Evolutionary conservation across 1,139 yeast species (phyloP), one percentile per base, ranked within the genome.

Genomic region (Williopsis jadinii): DNA sequence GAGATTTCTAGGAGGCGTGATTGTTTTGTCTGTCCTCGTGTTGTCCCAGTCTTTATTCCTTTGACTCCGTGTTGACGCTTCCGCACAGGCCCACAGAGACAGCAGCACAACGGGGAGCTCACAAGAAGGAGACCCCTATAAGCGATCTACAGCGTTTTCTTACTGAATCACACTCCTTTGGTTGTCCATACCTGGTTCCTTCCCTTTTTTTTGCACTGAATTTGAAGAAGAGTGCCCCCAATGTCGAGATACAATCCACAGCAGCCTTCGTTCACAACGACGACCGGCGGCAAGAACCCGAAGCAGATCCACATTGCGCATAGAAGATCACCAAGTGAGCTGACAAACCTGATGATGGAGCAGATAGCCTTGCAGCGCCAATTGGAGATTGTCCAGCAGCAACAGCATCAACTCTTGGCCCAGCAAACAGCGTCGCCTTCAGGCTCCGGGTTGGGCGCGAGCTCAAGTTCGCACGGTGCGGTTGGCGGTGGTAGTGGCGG

Each of bases 281-380:
- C 64, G 9, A 65, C 67, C 5, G 65, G 64, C 13, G 65, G 68
- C 19, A 64, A 62, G 46, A 66, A 67, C 43, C 78, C 78, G 19
- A 70, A 67, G 48, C 72, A 71, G 41, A 64, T 90, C 50, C 95
- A 87, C 64, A 88, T 90, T 52, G 97, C 97, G 26, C 97, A 90
- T 59, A 75, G 97, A 57, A 75, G 96, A 47, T 84, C 97, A 5
- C 97, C 97, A 24, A 80, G 92, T 52, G 98, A 92, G 61, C 72
- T 92, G 61, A 90, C 97, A n/a, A 85, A 85, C 44, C 70, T 92
- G 50, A 90, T 92, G 95, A 80, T 85, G 54, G 96, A 88, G 62
- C 97, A 88, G 60, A 79, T 90, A 62, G 88, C 92, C 49, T 73
- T 92, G 46, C 97, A 90, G 62, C 87, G 94, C 54, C 97, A 90